A percentile compares a stretch with the other conserved stretches of the same genome.
phyloP scores from a whole-genome alignment of 2,329 filamentous ascomycete species.

The Mariannaea elegans region DNA sequence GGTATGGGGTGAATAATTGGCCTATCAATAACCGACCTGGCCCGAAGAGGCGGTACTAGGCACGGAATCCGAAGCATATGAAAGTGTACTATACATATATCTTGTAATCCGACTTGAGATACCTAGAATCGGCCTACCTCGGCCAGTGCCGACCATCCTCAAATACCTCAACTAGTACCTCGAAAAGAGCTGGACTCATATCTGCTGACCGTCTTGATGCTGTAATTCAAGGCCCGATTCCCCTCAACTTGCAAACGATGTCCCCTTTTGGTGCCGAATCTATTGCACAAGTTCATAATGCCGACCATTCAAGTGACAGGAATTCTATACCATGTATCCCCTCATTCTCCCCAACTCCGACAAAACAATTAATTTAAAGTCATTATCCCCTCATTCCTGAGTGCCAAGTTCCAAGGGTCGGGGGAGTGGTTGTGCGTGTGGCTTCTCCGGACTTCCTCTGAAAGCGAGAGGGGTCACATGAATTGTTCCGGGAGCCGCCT shows the following conservation, averaged over 20 bases:
- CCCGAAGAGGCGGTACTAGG: conserved; percentile 7
- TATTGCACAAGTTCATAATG: conserved; percentile 30
- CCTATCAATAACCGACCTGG: conserved; percentile 60
- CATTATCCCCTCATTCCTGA: conserved; percentile 37
- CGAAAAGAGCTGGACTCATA: neutral
- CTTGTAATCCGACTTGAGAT: conserved; percentile 23
- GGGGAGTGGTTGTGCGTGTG: conserved; percentile 44
- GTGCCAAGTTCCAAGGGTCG: conserved; percentile 45
- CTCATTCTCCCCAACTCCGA: conserved; percentile 38
- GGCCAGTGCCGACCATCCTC: neutral
- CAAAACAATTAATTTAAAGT: conserved; percentile 30
- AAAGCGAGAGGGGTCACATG: conserved; percentile 62
- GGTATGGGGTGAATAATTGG: conserved; percentile 96
- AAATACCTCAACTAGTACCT: conserved; percentile 1
- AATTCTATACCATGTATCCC: conserved; percentile 36
- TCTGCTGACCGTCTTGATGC: neutral
- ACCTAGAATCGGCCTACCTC: neutral
- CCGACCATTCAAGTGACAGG: conserved; percentile 23
- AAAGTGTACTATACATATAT: conserved; percentile 20
- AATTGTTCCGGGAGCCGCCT: conserved; percentile 44
- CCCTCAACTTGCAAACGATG: conserved; percentile 4
- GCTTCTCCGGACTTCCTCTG: conserved; percentile 70
- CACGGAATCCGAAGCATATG: neutral
- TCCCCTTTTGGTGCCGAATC: conserved; percentile 26
- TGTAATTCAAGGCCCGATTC: neutral